Base-by-base conservation (phyloP, 192 early-diverging fungal genomes). In the Phycomyces nitens region DNA sequence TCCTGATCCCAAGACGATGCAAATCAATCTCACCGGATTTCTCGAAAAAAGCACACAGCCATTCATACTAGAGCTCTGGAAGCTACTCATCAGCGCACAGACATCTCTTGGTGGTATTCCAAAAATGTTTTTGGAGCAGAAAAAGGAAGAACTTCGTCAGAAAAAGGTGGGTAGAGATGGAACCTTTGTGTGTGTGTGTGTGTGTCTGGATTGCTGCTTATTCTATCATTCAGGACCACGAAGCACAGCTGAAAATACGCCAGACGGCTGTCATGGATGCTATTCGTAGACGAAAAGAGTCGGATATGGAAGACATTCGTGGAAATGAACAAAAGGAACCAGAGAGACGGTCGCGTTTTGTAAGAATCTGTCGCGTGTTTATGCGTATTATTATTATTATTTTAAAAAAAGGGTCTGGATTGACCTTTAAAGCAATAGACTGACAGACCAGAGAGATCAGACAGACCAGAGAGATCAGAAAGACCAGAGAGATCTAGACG, bases 21-120 rank as follows among this genome's bases (percentile, higher is more conserved):
- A 99, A 73, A 94, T 98, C 60, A 93, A 93, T 64, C 79, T 99
- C 9, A 94, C 94, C 2, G 94, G 95, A 11, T 99, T 99, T 62
- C 75, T 99, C 20, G 93, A 95, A 66, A 80, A 79, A 20, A 93
- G 91, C 34, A 80, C 97, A 5, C 77, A 79, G 29, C 71, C 60
- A 5, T 98, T 99, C 76, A 88, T 97, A 67, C 78, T 86, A 40
- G 88, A 90, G 59, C 82, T 99, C 12, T 99, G 97, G 97, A 78
- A 78, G n/a, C 74, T 96, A 12, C 75, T 98, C 9, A 65, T 97
- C n/a, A 89, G 87, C 69, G 97, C 97, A 2, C 95, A 98, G 65
- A 78, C 80, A 18, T 82, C 81, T 43, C 73, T 84, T 10, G 82
- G 82, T 43, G 97, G 97, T 1, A 93, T 99, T 62, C 97, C 97